phyloP scores from a whole-genome alignment of 2,329 filamentous ascomycete species.

The Trichoderma hamatum region DNA sequence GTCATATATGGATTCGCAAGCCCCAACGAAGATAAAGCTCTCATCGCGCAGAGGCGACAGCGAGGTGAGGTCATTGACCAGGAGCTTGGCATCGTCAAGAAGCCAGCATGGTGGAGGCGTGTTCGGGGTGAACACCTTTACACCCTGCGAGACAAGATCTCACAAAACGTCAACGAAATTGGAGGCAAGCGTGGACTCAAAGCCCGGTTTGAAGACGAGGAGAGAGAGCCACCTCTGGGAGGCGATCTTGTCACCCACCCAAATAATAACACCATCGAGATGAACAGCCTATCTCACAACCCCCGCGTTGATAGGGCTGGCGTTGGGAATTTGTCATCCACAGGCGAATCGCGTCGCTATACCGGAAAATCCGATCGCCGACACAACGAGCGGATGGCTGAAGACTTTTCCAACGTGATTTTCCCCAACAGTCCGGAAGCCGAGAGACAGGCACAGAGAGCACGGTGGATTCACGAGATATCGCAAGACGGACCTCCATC shows the following conservation, averaged over 20 bases:
- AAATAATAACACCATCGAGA: slow-evolving; percentile 44
- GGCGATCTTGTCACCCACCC: slow-evolving; percentile 33
- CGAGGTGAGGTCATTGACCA: slow-evolving; percentile 60
- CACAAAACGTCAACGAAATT: slow-evolving; percentile 59
- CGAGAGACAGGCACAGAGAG: slow-evolving; percentile 37
- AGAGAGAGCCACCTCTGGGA: slow-evolving; percentile 37
- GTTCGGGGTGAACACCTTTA: slow-evolving; percentile 50
- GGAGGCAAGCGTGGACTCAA: slow-evolving; percentile 52
- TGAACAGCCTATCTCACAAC: slow-evolving; percentile 40
- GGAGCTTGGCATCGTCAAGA: slow-evolving; percentile 62
- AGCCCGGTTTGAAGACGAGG: slow-evolving; percentile 45
- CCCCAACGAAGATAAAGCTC: slow-evolving; percentile 70
- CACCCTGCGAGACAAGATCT: slow-evolving; percentile 55
- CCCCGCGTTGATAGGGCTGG: slow-evolving; percentile 40
- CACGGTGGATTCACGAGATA: slow-evolving; percentile 44
- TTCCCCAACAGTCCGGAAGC: slow-evolving; percentile 49
- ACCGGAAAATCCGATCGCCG: slow-evolving; percentile 49
- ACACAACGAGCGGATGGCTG: slow-evolving; percentile 48
- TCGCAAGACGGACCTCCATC: slow-evolving; percentile 51
- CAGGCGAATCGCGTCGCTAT: slow-evolving; percentile 39
- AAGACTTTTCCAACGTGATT: slow-evolving; percentile 50
- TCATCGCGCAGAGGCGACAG: slow-evolving; percentile 64
- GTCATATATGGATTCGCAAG: slow-evolving; percentile 60
- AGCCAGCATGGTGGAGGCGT: slow-evolving; percentile 69
- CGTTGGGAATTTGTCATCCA: slow-evolving; percentile 34